Conservation (phyloP, 2,329 filamentous ascomycete species). For the Aspergillus ustus region DNA sequence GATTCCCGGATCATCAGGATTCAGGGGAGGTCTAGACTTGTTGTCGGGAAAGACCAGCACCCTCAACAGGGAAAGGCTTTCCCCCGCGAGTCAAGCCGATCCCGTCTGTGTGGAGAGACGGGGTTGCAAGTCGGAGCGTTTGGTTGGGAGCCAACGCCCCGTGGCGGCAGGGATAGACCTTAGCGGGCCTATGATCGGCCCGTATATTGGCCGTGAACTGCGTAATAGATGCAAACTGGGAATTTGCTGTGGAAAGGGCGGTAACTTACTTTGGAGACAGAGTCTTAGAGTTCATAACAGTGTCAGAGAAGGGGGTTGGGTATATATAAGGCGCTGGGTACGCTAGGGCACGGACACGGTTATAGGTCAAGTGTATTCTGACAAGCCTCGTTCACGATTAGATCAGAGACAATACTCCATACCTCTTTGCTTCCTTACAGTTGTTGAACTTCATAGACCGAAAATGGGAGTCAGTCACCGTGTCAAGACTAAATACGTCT, state of each 20-base stretch:
- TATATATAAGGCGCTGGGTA: neutral
- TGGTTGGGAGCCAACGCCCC: neutral
- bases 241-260: conserved; percentile 10
- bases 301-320: neutral
- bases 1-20: neutral
- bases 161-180: conserved; percentile 9
- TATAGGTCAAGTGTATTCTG: neutral
- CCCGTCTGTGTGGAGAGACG: neutral
- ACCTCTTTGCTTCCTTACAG: neutral
- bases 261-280: neutral
- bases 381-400: neutral
- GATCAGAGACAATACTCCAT: neutral
- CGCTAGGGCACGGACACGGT: neutral
- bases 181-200: neutral
- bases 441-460: neutral
- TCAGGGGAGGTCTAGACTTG: conserved; percentile 10
- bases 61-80: neutral
- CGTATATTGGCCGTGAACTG: conserved; percentile 2
- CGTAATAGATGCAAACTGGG: neutral
- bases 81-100: neutral
- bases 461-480: conserved; percentile 26
- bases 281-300: neutral
- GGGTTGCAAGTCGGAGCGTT: neutral
- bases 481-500: conserved; percentile 28
- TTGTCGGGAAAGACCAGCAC: neutral